Base-by-base conservation (phyloP, 108 stramenopile species). In the Fistulifera solaris region DNA sequence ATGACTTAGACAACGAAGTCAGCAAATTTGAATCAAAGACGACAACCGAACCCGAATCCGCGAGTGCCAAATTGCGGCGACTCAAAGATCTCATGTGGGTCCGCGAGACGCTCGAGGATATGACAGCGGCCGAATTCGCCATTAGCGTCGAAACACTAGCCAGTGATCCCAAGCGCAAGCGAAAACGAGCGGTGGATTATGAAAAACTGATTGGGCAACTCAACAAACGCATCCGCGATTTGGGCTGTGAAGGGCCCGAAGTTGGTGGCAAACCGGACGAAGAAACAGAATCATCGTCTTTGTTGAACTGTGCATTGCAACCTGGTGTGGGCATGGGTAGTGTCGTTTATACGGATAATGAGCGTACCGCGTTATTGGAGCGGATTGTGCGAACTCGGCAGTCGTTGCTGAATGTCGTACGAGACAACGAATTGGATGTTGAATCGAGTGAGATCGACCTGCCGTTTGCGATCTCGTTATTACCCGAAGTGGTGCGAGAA, bases 51-150 rank as follows among this genome's bases (percentile, higher is more conserved):
- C 31, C 31, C 6, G 31, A 35, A 35, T 35, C 31, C 8, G 31
- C 31, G 6, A 35, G 6, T 35, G 7, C 50, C 63, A 79, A 76
- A 56, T 77, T 93, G 27, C 78, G 80, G 40, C 63, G 67, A 49
- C 70, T 93, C 56, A 83, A 85, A 59, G 92, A 93, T 61, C 61
- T 82, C 18, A 87, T 93, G 85, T 93, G 92, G 92, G 67, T 87
- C 1, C 80, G 85, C 14, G 87, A 89, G 64, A 65, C 83, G 8
- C 62, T 85, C 22, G 87, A 93, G 58, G 87, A 89, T 62, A 56
- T 89, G 51, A 89, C 92, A 40, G 75, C 85, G 0, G 85, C 87
- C n/a, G 91, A 93, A 67, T 88, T 93, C 65, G 85, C 85, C 28
- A 68, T 63, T 25, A 71, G 71, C 24, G 63, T 93, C 13, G 81